These are phyloP conservation scores for Claviceps fusiformis DNA, from an alignment of 2,329 filamentous ascomycete species.

Conservation along the genomic window DNA sequence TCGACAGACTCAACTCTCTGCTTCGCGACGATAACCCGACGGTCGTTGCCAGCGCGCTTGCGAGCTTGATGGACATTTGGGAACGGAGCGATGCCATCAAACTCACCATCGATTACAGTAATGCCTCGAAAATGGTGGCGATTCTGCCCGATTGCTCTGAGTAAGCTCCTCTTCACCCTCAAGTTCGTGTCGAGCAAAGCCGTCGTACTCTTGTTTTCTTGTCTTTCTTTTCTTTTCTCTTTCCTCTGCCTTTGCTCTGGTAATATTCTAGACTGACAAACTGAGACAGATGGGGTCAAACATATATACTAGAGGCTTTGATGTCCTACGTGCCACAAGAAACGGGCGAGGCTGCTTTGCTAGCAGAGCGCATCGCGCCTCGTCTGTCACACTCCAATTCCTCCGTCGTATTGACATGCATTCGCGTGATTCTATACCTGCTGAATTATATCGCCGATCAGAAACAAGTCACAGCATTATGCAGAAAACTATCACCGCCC, in stretches of 20 bases:
- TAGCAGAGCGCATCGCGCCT: constrained; percentile 90
- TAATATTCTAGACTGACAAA: neutral
- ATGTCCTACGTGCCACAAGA: constrained; percentile 98
- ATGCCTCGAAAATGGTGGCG: constrained; percentile 95
- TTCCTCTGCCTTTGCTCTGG: neutral
- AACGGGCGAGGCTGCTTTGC: constrained; percentile 68
- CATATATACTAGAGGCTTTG: constrained; percentile 91
- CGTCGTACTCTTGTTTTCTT: neutral
- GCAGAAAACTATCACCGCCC: constrained; percentile 86
- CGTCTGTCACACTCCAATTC: constrained; percentile 95
- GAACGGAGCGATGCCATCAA: constrained; percentile 95
- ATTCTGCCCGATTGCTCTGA: constrained; percentile 95
- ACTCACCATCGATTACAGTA: constrained; percentile 92
- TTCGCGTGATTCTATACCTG: constrained; percentile 88
- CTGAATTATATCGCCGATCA: constrained; percentile 97
- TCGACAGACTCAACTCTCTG: constrained; percentile 80
- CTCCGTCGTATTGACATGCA: constrained; percentile 88
- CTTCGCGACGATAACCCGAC: constrained; percentile 94
- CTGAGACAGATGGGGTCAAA: constrained; percentile 83
- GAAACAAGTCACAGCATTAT: constrained; percentile 74
- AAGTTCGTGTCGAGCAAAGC: neutral
- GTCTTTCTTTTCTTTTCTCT: neutral
- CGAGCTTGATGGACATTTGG: constrained; percentile 93
- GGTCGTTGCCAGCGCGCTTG: constrained; percentile 86
- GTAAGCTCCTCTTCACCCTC: constrained; percentile 38